Evolutionary conservation across 345 rosid genomes (phyloP).

Genomic region (Leavenworthia alabamica): DNA sequence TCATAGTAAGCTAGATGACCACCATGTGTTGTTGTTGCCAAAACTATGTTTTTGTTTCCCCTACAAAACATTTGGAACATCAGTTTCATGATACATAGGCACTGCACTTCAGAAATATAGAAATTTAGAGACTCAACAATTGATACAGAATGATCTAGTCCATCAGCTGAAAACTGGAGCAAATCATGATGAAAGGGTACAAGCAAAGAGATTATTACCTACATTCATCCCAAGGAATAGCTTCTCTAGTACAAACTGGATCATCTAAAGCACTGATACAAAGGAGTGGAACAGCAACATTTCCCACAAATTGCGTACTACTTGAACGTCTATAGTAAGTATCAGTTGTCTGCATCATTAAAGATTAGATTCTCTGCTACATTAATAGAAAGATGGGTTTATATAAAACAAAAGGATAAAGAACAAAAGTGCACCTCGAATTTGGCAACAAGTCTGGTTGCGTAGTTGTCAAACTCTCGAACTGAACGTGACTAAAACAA

Average conservation of each 20-base stretch:
- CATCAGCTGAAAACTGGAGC: neutral
- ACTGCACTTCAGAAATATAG: neutral
- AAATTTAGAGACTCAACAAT: neutral
- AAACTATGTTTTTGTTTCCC: conserved; percentile 63
- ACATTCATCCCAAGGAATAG: conserved; percentile 98
- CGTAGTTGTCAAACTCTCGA: conserved; percentile 76
- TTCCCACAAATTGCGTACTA: conserved; percentile 54
- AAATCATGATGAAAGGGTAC: neutral
- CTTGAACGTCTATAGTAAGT: conserved; percentile 78
- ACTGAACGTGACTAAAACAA: conserved; percentile 63
- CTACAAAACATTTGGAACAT: conserved; percentile 32
- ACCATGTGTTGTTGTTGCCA: conserved; percentile 67
- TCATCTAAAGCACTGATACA: conserved; percentile 87
- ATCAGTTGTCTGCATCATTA: conserved; percentile 68
- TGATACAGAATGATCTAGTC: neutral
- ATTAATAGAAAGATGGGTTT: neutral
- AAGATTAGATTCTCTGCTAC: neutral
- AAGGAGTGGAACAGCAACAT: conserved; percentile 69
- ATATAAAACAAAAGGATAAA: neutral
- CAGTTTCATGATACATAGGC: neutral
- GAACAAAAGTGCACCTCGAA: conserved; percentile 55
- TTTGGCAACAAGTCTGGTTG: conserved; percentile 77
- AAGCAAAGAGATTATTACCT: conserved; percentile 38
- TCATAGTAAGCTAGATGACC: conserved; percentile 92
- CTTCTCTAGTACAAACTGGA: conserved; percentile 87